Base-by-base conservation (phyloP, 306 rosid species). In the Malus sieversii region DNA sequence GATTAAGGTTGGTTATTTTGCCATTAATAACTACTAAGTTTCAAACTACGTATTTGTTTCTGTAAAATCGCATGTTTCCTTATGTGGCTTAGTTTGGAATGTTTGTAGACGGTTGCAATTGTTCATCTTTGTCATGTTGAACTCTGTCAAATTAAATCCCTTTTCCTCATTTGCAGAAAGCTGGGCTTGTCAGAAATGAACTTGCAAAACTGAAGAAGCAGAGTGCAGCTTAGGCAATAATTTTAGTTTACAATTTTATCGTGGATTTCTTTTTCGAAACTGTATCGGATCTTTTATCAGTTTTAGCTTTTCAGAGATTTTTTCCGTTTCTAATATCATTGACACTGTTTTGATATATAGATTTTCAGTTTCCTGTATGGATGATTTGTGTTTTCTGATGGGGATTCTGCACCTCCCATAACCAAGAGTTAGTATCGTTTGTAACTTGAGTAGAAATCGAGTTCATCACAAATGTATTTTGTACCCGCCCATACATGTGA, bases 171-270 rank as follows among this genome's bases (percentile, higher is more conserved):
- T 3, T 89, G 96, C 97, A 95, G 99, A 92, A 84, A 73, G 92
- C 93, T 25, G 96, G 89, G 70, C 76, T 87, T 53, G 97, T 95
- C 48, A 88, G 87, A 84, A 96, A 82, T 51, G 99, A 95, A 81
- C 93, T 95, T 68, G 85, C 96, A 8, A 88, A 89, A 77, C 71
- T 92, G 89, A 95, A 84, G 64, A 95, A 88, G 79, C 72, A 84
- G 90, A 75, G 64, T 33, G 82, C 91, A 10, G 10, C 87, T 19
- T 92, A 90, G 85, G 79, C 82, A 0, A 40, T 27, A 5, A 18
- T 15, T 74, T 42, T 18, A 30, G 64, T 30, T 82, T 53, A 40
- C 81, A 83, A 68, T 90, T 82, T 86, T 85, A 82, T 72, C 51
- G 4, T 75, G 80, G 52, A 66, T 69, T 83, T 81, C 16, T 5